A percentile compares a stretch with the other conserved stretches of the same genome.
phyloP scores from a whole-genome alignment of 1,139 yeast species.

The Arxiozyma heterogenica region DNA sequence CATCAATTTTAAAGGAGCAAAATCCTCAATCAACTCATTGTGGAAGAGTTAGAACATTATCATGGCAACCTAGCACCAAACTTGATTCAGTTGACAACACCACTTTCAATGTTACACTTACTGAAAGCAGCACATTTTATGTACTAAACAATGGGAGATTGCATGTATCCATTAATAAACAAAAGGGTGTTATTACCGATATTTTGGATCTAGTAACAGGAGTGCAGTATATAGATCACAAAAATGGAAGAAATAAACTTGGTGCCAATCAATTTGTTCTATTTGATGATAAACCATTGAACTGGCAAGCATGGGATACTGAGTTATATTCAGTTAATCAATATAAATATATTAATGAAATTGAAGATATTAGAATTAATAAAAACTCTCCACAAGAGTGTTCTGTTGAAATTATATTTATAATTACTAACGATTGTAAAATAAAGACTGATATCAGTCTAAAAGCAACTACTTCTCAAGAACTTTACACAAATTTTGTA shows the following conservation, averaged over 20 bases:
- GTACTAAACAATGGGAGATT: slow-evolving; percentile 51
- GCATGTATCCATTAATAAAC: slow-evolving; percentile 46
- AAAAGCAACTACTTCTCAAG: slow-evolving; percentile 39
- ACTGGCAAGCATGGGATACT: slow-evolving; percentile 96
- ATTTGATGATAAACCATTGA: slow-evolving; percentile 82
- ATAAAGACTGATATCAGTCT: slow-evolving; percentile 66
- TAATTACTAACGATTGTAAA: slow-evolving; percentile 34
- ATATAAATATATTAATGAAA: slow-evolving; percentile 42
- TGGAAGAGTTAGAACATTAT: slow-evolving; percentile 34
- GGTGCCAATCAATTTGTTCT: slow-evolving; percentile 76
- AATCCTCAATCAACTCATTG: not conserved
- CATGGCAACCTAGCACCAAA: slow-evolving; percentile 11
- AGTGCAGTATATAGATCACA: slow-evolving; percentile 59
- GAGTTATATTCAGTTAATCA: slow-evolving; percentile 77
- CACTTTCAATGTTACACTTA: slow-evolving; percentile 1
- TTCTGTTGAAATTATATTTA: slow-evolving; percentile 44
- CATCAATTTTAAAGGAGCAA: slow-evolving; percentile 33
- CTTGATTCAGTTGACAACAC: not conserved
- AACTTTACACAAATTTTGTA: slow-evolving; percentile 32
- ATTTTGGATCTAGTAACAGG: slow-evolving; percentile 50
- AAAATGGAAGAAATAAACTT: slow-evolving; percentile 38
- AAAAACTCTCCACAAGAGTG: slow-evolving; percentile 51
- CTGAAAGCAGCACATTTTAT: slow-evolving; percentile 11
- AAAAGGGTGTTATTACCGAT: slow-evolving; percentile 56
- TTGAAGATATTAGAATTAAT: slow-evolving; percentile 41